phyloP scores from a whole-genome alignment of 768 basidiomycete genomes.

The Mycena filopes region DNA sequence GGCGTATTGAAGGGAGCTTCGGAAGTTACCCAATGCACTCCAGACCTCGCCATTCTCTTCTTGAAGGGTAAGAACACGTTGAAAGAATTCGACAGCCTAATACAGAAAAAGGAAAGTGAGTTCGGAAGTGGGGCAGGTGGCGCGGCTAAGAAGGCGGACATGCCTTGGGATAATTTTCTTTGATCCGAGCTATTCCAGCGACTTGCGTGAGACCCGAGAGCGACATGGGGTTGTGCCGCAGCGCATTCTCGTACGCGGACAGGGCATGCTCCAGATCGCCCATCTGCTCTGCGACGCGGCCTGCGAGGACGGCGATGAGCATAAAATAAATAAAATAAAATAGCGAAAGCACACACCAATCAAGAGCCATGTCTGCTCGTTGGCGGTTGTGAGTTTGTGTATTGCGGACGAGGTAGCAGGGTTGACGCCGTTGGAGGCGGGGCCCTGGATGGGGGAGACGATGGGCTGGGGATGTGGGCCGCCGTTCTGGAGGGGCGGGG shows the following conservation, averaged over 20 bases:
- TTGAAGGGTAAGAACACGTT: constrained; percentile 88
- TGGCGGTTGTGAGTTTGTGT: constrained; percentile 84
- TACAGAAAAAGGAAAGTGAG: constrained; percentile 35
- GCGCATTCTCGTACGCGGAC: constrained; percentile 92
- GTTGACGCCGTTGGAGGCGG: constrained; percentile 47
- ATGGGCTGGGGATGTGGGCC: constrained; percentile 51
- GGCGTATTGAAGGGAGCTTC: constrained; percentile 23
- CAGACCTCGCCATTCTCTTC: constrained; percentile 99
- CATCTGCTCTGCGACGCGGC: constrained; percentile 95
- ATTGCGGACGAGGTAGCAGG: constrained; percentile 65
- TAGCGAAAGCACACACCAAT: constrained; percentile 69
- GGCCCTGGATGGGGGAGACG: constrained; percentile 55
- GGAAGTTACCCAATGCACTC: constrained; percentile 85
- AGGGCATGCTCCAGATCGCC: constrained; percentile 92
- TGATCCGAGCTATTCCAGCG: constrained; percentile 95
- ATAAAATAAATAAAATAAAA: constrained; percentile 23
- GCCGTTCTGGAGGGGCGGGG: constrained; percentile 49
- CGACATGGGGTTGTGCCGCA: constrained; percentile 94
- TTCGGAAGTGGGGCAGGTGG: constrained; percentile 34
- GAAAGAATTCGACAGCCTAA: constrained; percentile 97
- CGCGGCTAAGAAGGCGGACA: constrained; percentile 44
- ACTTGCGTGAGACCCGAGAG: constrained; percentile 92
- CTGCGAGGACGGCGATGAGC: constrained; percentile 51
- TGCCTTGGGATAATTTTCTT: constrained; percentile 97
- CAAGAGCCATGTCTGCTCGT: constrained; percentile 95